Conservation (phyloP, 495 filamentous ascomycete genomes). For the Penicillium lividum region DNA sequence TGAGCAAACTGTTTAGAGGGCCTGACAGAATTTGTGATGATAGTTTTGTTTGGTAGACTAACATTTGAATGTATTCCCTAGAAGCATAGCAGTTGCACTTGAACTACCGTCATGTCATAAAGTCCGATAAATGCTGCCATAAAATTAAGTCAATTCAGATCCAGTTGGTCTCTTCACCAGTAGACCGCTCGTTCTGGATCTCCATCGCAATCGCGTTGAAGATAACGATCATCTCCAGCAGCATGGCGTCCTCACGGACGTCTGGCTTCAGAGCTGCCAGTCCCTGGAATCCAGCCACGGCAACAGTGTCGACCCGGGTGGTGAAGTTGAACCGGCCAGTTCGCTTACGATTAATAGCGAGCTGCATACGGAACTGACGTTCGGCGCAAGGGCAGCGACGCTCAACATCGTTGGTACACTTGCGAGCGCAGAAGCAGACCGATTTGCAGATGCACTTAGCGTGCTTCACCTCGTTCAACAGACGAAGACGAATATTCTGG, state of each 20-base stretch:
- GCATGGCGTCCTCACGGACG: conserved; percentile 18
- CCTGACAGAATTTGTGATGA: too few relatives aligned
- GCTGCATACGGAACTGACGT: conserved; percentile 36
- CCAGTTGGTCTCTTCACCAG: background rate
- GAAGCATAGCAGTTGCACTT: background rate
- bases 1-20: too few relatives aligned
- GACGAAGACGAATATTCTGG: conserved; percentile 13
- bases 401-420: conserved; percentile 33
- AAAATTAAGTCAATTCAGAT: background rate
- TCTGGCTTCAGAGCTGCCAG: conserved; percentile 23
- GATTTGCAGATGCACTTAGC: conserved; percentile 39
- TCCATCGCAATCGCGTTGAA: conserved; percentile 28
- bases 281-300: conserved; percentile 32
- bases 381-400: conserved; percentile 38
- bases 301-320: conserved; percentile 27
- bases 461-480: conserved; percentile 29
- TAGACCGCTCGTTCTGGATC: conserved; percentile 31
- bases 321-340: conserved; percentile 20
- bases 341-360: conserved; percentile 20
- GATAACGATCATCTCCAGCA: conserved; percentile 17
- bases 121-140: background rate
- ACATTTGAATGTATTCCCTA: background rate
- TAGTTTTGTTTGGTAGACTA: background rate
- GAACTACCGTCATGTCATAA: background rate
- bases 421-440: conserved; percentile 33